These are phyloP conservation scores for Sungouiella thailandica DNA, from an alignment of 805 yeast species.

Conservation along the genomic window DNA sequence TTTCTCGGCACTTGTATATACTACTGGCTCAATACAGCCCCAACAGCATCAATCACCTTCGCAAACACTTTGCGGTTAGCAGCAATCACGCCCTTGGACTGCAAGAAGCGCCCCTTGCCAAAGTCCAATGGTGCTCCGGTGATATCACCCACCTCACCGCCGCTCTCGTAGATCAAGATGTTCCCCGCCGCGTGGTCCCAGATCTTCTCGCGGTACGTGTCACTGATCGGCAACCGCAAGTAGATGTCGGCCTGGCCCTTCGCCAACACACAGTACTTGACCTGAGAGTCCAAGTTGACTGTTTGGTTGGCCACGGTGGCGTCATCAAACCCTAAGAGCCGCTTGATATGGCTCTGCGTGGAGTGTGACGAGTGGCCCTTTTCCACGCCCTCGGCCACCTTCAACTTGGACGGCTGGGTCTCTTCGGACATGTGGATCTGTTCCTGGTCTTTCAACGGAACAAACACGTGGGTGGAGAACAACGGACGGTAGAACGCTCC, in stretches of 20 bases:
- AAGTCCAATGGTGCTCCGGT: slow-evolving; percentile 71
- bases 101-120: slow-evolving; percentile 76
- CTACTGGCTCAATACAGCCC: slow-evolving; percentile 21
- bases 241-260: slow-evolving; percentile 92
- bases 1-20: slow-evolving; percentile 1
- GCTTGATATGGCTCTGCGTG: slow-evolving; percentile 73
- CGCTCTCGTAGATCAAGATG: slow-evolving; percentile 80
- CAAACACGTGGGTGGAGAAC: slow-evolving; percentile 31
- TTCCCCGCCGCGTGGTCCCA: slow-evolving; percentile 99
- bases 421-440: slow-evolving; percentile 51
- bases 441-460: slow-evolving; percentile 25
- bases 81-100: slow-evolving; percentile 92
- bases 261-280: slow-evolving; percentile 87
- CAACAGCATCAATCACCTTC: slow-evolving; percentile 46
- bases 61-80: slow-evolving; percentile 48
- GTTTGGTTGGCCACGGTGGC: slow-evolving; percentile 57
- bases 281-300: slow-evolving; percentile 90
- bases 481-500: slow-evolving; percentile 60
- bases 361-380: slow-evolving; percentile 91
- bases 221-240: slow-evolving; percentile 76
- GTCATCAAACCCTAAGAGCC: slow-evolving; percentile 38
- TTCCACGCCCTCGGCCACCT: slow-evolving; percentile 91
- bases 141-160: slow-evolving; percentile 87
- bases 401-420: slow-evolving; percentile 43
- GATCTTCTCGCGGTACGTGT: slow-evolving; percentile 81